A percentile compares a stretch with the other conserved stretches of the same genome.
Conservation (phyloP, 2,329 filamentous ascomycete species). For the Ceratocystis alfenasii region DNA sequence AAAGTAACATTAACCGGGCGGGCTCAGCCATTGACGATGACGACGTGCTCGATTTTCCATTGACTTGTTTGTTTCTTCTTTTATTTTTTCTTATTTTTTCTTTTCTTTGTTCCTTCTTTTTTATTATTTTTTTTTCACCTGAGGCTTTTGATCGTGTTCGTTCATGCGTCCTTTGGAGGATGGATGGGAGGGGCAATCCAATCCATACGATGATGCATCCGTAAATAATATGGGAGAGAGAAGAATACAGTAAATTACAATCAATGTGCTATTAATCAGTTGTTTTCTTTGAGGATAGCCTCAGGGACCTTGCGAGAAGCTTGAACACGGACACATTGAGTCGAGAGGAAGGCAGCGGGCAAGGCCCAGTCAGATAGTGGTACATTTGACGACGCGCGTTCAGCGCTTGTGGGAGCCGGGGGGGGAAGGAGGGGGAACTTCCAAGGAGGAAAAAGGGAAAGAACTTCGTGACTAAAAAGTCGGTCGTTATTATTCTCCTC, state of each 20-base stretch:
- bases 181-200: no score
- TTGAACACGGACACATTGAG: no score
- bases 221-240: background rate
- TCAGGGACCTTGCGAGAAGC: background rate
- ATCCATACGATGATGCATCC: no score
- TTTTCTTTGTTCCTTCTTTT: background rate
- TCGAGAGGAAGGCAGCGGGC: background rate
- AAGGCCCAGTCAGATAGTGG: background rate
- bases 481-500: conserved; percentile 14
- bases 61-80: background rate
- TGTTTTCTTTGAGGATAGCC: no score
- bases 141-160: background rate
- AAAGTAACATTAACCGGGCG: background rate
- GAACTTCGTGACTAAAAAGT: background rate
- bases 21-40: conserved; percentile 7
- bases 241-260: background rate
- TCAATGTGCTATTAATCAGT: no score
- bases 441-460: conserved; percentile 16
- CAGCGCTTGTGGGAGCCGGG: background rate
- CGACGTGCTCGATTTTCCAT: background rate
- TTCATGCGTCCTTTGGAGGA: no score
- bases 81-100: background rate
- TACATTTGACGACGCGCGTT: background rate
- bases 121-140: background rate
- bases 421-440: background rate